Conservation (phyloP, 139 green algal species). For the Chlamydomonas urium region DNA sequence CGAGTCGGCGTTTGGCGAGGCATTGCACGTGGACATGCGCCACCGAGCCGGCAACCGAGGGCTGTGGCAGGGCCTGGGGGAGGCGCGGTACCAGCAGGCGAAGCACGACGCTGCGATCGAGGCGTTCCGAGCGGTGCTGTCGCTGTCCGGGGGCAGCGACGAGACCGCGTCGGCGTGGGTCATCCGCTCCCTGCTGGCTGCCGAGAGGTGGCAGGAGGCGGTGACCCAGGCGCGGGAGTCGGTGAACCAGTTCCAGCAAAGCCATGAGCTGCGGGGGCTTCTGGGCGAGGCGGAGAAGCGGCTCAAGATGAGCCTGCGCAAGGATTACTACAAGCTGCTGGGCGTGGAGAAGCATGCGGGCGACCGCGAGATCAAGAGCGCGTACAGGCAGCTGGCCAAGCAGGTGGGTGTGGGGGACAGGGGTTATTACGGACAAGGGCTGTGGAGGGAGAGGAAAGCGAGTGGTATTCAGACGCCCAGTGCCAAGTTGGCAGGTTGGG, state of each 20-base stretch:
- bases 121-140: constrained; percentile 20
- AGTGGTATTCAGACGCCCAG: too few relatives aligned
- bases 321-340: constrained; percentile 72
- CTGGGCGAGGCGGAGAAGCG: constrained; percentile 38
- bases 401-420: constrained; percentile 70
- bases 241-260: constrained; percentile 26
- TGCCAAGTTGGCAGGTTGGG: too few relatives aligned
- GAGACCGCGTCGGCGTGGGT: constrained; percentile 25
- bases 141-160: constrained; percentile 6
- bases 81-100: constrained; percentile 11
- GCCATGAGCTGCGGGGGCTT: constrained; percentile 34
- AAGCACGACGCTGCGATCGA: neutral
- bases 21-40: constrained; percentile 23
- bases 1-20: constrained; percentile 12
- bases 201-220: constrained; percentile 40
- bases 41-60: constrained; percentile 31
- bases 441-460: too few relatives aligned
- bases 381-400: constrained; percentile 67
- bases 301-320: constrained; percentile 47
- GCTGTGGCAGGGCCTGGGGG: constrained; percentile 41
- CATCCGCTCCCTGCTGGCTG: constrained; percentile 27
- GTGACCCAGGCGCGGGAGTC: constrained; percentile 39
- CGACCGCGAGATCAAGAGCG: constrained; percentile 63
- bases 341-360: constrained; percentile 44
- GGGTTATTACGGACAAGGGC: neutral